These are phyloP conservation scores for Camillea tinctor DNA, from an alignment of 2,329 filamentous ascomycete species.

Conservation along the genomic window DNA sequence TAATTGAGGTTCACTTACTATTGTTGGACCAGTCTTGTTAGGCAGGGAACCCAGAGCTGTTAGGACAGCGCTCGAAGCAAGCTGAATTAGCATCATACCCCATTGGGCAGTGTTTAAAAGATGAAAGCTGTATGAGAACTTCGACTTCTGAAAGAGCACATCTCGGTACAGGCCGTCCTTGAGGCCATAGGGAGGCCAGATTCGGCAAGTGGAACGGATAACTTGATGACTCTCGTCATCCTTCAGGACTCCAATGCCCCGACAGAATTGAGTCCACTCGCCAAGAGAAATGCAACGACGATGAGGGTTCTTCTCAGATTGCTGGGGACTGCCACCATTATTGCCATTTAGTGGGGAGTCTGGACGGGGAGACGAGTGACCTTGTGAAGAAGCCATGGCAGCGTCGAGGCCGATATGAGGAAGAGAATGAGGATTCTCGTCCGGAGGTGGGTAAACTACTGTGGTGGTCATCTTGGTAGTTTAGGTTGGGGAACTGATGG, in stretches of 20 bases:
- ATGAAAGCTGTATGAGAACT: slow-evolving; percentile 46
- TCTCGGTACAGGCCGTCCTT: slow-evolving; percentile 50
- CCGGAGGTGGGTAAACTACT: slow-evolving; percentile 9
- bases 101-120: slow-evolving; percentile 42
- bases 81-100: slow-evolving; percentile 47
- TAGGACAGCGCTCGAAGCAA: slow-evolving; percentile 47
- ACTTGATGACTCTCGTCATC: slow-evolving; percentile 44
- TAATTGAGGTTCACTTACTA: slow-evolving; percentile 27
- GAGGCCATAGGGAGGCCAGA: slow-evolving; percentile 49
- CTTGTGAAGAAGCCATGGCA: slow-evolving; percentile 10
- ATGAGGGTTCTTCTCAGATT: slow-evolving; percentile 5
- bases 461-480: slow-evolving; percentile 15
- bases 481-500: slow-evolving; percentile 4
- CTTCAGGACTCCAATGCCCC: slow-evolving; percentile 45
- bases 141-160: slow-evolving; percentile 43
- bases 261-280: slow-evolving; percentile 48
- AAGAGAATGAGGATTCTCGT: slow-evolving; percentile 12
- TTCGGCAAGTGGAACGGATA: slow-evolving; percentile 40
- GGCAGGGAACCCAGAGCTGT: slow-evolving; percentile 49
- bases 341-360: slow-evolving; percentile 2
- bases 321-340: slow-evolving; percentile 3
- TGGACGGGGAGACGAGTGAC: slow-evolving; percentile 5
- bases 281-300: slow-evolving; percentile 40
- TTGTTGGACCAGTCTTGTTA: slow-evolving; percentile 36
- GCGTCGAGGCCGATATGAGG: slow-evolving; percentile 13